Conservation (phyloP, 306 rosid species). For the Lagenaria siceraria region DNA sequence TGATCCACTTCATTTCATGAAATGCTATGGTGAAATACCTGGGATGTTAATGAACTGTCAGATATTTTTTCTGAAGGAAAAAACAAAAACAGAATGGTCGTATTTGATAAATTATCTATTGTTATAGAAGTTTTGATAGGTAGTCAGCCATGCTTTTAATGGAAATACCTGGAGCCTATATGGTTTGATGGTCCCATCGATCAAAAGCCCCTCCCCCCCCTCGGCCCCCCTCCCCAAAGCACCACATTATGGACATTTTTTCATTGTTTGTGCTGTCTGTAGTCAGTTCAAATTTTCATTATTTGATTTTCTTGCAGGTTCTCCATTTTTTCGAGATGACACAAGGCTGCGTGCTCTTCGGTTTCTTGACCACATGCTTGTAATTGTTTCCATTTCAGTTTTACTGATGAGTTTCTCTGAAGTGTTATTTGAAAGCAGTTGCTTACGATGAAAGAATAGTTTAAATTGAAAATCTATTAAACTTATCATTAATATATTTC, state of each 20-base stretch:
- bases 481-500: conserved; percentile 19
- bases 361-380: conserved; percentile 97
- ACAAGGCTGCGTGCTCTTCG: conserved; percentile 98
- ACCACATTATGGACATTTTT: neutral
- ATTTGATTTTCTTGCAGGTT: conserved; percentile 44
- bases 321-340: conserved; percentile 83
- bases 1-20: neutral
- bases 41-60: too few species aligned
- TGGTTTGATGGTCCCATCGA: neutral
- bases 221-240: too few species aligned
- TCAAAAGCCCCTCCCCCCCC: neutral
- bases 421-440: conserved; percentile 6
- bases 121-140: too few species aligned
- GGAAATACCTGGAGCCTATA: neutral
- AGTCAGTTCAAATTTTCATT: conserved; percentile 5
- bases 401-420: conserved; percentile 14
- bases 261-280: neutral
- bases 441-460: neutral
- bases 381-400: conserved; percentile 36
- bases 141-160: too few species aligned
- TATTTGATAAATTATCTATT: too few species aligned
- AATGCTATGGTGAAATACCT: neutral
- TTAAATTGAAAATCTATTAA: conserved; percentile 1
- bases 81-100: neutral
- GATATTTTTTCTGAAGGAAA: too few species aligned